Conservation (phyloP, 2,329 filamentous ascomycete species). For the Dothiorella sarmentorum region DNA sequence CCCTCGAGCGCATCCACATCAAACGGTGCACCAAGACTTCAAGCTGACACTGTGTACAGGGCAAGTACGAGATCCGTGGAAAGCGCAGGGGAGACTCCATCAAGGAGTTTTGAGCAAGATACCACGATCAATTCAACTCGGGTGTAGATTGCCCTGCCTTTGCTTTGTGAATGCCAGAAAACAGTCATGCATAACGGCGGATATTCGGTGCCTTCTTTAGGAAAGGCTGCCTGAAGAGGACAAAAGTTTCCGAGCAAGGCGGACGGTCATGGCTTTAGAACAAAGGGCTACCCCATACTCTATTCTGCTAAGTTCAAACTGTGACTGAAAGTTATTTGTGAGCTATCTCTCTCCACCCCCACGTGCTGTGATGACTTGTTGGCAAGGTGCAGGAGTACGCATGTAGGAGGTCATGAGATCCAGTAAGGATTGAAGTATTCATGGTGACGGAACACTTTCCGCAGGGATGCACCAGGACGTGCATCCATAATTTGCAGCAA, state of each 20-base stretch:
- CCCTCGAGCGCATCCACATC: conserved; percentile 18
- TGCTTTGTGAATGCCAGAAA: no score
- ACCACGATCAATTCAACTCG: neutral
- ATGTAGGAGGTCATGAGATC: conserved; percentile 2
- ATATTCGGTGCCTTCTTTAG: neutral
- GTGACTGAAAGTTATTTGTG: conserved; percentile 4
- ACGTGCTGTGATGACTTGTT: neutral
- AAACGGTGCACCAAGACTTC: conserved; percentile 15
- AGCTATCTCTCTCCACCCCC: neutral
- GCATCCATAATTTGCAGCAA: neutral
- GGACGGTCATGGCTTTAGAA: neutral
- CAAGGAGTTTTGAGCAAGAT: conserved; percentile 62
- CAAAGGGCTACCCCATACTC: neutral
- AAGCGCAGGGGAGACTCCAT: conserved; percentile 88
- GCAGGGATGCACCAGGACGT: neutral
- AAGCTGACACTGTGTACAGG: conserved; percentile 51
- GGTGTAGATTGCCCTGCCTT: neutral
- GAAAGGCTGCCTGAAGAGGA: neutral
- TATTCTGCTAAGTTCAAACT: no score
- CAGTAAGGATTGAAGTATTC: neutral
- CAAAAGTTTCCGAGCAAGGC: neutral
- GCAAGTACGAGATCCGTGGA: conserved; percentile 77
- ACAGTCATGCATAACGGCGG: no score
- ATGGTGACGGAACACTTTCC: neutral
- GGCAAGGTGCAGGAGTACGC: neutral